Evolutionary conservation across 139 green algal genomes (phyloP).

Genomic region (Asterochloris erici): DNA sequence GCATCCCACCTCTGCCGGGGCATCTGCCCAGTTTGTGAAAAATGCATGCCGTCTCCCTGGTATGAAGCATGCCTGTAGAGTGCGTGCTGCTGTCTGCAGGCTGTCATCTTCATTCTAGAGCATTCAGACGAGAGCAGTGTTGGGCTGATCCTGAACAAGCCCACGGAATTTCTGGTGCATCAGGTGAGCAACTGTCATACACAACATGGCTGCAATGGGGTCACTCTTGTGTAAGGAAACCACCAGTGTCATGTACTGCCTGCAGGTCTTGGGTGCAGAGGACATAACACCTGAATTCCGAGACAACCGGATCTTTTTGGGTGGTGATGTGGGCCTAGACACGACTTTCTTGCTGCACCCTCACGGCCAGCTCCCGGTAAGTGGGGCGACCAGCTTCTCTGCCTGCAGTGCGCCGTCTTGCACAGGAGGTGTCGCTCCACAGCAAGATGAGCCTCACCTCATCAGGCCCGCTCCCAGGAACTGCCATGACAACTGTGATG

Average conservation of each 20-base stretch:
- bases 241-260: too few relatives aligned
- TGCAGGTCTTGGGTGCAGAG: conserved; percentile 10
- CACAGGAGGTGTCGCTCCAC: too few relatives aligned
- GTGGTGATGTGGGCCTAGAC: conserved; percentile 71
- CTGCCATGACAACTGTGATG: too few relatives aligned
- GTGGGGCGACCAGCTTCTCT: conserved; percentile 18
- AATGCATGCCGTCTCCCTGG: too few relatives aligned
- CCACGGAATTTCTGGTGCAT: conserved; percentile 50
- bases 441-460: too few relatives aligned
- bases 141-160: conserved; percentile 84
- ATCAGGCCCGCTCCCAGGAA: too few relatives aligned
- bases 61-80: too few relatives aligned
- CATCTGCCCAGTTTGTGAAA: too few relatives aligned
- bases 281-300: conserved; percentile 49
- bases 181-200: conserved; percentile 3
- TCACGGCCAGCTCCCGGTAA: conserved; percentile 39
- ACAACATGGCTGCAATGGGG: too few relatives aligned
- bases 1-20: too few relatives aligned
- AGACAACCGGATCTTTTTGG: conserved; percentile 61
- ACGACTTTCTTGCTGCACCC: conserved; percentile 67
- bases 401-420: too few relatives aligned
- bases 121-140: conserved; percentile 52
- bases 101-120: conserved; percentile 74
- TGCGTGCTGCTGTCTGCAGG: conserved; percentile 23
- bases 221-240: too few relatives aligned